These are phyloP conservation scores for Pseudozyma thailandica DNA, from an alignment of 1,284 basidiomycete genomes.

Conservation along the genomic window DNA sequence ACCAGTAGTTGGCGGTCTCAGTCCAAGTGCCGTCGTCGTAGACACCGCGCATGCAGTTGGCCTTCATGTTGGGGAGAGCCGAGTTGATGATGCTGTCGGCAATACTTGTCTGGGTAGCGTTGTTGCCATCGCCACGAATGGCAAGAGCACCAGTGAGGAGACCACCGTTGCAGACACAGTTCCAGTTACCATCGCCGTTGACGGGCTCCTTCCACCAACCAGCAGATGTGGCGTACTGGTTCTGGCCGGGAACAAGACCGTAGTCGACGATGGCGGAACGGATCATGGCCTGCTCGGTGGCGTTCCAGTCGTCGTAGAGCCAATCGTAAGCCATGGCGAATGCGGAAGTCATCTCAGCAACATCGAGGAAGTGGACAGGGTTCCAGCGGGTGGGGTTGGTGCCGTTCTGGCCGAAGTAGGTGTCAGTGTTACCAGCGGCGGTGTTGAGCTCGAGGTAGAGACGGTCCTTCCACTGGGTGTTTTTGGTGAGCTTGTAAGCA, in stretches of 20 bases:
- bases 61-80: constrained; percentile 79
- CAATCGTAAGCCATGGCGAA: constrained; percentile 88
- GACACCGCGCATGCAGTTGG: constrained; percentile 78
- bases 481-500: constrained; percentile 87
- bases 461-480: constrained; percentile 88
- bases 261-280: constrained; percentile 80
- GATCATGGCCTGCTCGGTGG: constrained; percentile 78
- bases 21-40: constrained; percentile 87
- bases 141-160: constrained; percentile 89
- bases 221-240: constrained; percentile 66
- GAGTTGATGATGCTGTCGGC: constrained; percentile 77
- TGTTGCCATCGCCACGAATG: constrained; percentile 74
- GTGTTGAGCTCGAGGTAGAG: constrained; percentile 79
- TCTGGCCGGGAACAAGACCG: constrained; percentile 73
- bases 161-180: constrained; percentile 94
- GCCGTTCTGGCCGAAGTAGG: constrained; percentile 73
- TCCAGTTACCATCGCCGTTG: constrained; percentile 84
- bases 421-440: constrained; percentile 67
- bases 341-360: constrained; percentile 80
- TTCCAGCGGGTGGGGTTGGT: constrained; percentile 77
- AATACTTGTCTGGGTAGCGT: constrained; percentile 81
- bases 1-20: constrained; percentile 83
- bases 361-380: constrained; percentile 89
- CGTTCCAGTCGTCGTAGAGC: constrained; percentile 85
- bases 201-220: constrained; percentile 70